These are phyloP conservation scores for Asterionellopsis glacialis DNA, from an alignment of 108 stramenopile species.

Conservation along the genomic window DNA sequence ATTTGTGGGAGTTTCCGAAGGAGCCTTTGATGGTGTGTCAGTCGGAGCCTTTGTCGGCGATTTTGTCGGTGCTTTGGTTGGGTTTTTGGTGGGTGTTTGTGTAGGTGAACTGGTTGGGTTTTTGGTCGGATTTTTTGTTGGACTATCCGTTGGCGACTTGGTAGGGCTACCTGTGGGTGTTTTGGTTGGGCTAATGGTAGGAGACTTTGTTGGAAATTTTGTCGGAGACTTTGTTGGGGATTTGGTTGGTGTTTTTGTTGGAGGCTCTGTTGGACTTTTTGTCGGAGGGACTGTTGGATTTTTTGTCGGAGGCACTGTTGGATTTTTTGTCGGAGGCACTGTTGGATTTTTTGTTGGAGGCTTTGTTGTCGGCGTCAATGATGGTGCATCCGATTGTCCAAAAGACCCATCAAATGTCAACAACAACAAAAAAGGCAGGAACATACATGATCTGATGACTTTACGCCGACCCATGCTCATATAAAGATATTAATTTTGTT, in stretches of 20 bases:
- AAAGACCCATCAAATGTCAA: no score
- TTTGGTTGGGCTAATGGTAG: not conserved
- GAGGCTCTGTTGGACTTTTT: not conserved
- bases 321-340: not conserved
- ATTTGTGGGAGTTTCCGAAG: not conserved
- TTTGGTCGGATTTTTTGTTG: not conserved
- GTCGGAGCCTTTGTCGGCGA: not conserved
- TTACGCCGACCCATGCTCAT: no score
- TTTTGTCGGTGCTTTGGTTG: not conserved
- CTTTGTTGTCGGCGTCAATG: not conserved
- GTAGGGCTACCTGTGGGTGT: not conserved
- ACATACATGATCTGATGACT: no score
- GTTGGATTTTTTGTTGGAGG: not conserved
- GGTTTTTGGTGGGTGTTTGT: no score
- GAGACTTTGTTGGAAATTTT: not conserved
- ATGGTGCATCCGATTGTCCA: not conserved
- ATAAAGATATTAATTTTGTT: no score
- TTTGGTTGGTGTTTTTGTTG: not conserved
- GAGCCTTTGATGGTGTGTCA: not conserved
- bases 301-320: not conserved
- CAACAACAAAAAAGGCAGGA: no score
- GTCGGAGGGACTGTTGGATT: not conserved
- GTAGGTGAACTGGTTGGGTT: not conserved
- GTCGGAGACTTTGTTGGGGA: not conserved
- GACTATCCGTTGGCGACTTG: not conserved